phyloP scores from a whole-genome alignment of 1,284 basidiomycete species.

The Apiotrichum akiyoshidainum region DNA sequence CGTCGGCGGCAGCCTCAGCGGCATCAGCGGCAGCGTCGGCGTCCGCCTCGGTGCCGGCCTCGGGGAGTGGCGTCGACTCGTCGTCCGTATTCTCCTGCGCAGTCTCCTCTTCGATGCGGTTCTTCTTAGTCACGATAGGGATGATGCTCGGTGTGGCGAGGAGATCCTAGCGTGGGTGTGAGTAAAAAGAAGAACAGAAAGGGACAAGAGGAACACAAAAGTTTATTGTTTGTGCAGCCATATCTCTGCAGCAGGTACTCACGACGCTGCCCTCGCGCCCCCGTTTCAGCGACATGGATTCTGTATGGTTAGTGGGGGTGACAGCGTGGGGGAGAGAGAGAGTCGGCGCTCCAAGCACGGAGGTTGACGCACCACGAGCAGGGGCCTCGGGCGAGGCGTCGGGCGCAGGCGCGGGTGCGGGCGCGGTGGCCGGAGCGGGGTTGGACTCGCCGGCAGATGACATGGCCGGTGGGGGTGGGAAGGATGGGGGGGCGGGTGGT shows the following conservation, averaged over 20 bases:
- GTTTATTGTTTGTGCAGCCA: too few species aligned
- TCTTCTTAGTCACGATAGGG: slow-evolving; percentile 44
- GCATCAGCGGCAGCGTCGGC: neutral
- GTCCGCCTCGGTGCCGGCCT: neutral
- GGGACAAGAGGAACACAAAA: neutral
- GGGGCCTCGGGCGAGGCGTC: slow-evolving; percentile 6
- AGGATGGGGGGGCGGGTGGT: too few species aligned
- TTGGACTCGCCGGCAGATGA: slow-evolving; percentile 8
- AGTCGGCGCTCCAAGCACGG: neutral
- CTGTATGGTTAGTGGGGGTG: slow-evolving; percentile 7
- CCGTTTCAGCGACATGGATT: slow-evolving; percentile 40
- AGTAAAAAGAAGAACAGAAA: neutral
- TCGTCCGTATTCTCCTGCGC: slow-evolving; percentile 13
- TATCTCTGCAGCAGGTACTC: slow-evolving; percentile 5
- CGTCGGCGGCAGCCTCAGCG: neutral
- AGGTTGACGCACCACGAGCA: slow-evolving; percentile 10
- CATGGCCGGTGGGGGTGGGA: neutral
- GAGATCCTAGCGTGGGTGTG: neutral
- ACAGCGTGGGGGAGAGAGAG: too few species aligned
- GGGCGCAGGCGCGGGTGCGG: neutral
- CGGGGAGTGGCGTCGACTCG: neutral
- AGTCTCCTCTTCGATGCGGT: slow-evolving; percentile 31
- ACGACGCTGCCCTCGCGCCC: slow-evolving; percentile 47
- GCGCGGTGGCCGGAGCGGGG: slow-evolving; percentile 8
- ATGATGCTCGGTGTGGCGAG: slow-evolving; percentile 13